Base-by-base conservation (phyloP, 176 grass and related monocot genomes). In the Oropetium thomaeum region DNA sequence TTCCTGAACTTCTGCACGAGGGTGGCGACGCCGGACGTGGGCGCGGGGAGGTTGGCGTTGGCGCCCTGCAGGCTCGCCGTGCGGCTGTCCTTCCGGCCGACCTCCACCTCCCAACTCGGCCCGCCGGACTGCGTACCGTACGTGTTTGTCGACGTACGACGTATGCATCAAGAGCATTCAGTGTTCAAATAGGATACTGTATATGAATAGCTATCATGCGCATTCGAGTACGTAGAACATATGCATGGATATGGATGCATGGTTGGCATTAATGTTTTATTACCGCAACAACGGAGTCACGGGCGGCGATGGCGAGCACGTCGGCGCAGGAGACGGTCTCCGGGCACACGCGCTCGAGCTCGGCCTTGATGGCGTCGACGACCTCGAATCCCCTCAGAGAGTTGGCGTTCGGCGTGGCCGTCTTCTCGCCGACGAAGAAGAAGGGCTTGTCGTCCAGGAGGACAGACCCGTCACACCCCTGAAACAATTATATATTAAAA, bases 391-490 rank as follows among this genome's bases (percentile, higher is more conserved):
- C 93, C 64, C 90, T 84, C 16, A 97, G 61, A 6, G 93, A 97
- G 73, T 97, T 90, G 8, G 79, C 62, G 58, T 97, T 97, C 1
- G 93, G 93, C 8, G 60, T 85, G 0, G 93, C 90, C 0, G 87
- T 90, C 87, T 97, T 97, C 87, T 97, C 93, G 10, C 93, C 93
- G 37, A 70, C 2, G 49, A 96, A 74, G 49, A 96, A 74, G 22
- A 71, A 67, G 1, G 87, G 49, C 41, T 68, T 86, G 77, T 96
- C 93, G 55, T 97, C 93, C 27, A 97, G 77, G 16, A 97, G 90
- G 32, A 97, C 87, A 6, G 93, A 97, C 47, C 82, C 93, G 61
- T 97, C 93, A 64, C 93, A 97, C 3, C 93, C 93, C 93, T 97
- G 2, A 42, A 38, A 37, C 42, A 27, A 10, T 22, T 53, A 9